phyloP scores from a whole-genome alignment of 805 yeast species.

The Myxozyma lipomycoides region DNA sequence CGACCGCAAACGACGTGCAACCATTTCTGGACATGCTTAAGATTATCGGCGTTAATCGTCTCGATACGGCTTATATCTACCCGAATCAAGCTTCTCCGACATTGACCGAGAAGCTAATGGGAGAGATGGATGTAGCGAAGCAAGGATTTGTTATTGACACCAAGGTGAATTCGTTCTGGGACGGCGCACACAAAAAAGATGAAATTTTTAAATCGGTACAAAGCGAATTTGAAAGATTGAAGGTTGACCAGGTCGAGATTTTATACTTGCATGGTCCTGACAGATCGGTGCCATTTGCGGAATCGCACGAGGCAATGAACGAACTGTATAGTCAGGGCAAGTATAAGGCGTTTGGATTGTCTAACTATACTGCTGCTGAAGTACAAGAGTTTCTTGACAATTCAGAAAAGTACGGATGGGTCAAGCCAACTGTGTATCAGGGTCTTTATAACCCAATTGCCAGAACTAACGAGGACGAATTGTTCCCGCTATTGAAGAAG shows the following conservation, averaged over 20 bases:
- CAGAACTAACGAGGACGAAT: slow-evolving; percentile 29
- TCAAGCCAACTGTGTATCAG: slow-evolving; percentile 34
- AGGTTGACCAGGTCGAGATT: slow-evolving; percentile 18
- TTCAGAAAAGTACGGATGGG: slow-evolving; percentile 30
- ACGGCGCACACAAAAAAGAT: slow-evolving; percentile 14
- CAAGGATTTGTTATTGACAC: slow-evolving; percentile 21
- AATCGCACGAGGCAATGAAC: slow-evolving; percentile 32
- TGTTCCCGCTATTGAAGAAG: slow-evolving; percentile 31
- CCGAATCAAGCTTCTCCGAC: slow-evolving; percentile 27
- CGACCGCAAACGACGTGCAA: slow-evolving; percentile 17
- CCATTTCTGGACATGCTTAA: slow-evolving; percentile 20
- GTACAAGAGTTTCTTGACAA: slow-evolving; percentile 28
- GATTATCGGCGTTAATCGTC: slow-evolving; percentile 8
- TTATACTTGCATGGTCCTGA: slow-evolving; percentile 30
- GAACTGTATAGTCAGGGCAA: slow-evolving; percentile 31
- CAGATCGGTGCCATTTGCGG: slow-evolving; percentile 30
- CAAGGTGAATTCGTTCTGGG: slow-evolving; percentile 20
- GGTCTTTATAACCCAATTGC: slow-evolving; percentile 35
- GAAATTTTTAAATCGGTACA: slow-evolving; percentile 15
- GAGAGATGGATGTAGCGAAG: slow-evolving; percentile 9
- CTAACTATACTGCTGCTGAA: slow-evolving; percentile 31
- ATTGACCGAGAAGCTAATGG: slow-evolving; percentile 24
- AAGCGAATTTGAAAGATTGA: slow-evolving; percentile 14
- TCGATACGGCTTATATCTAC: slow-evolving; percentile 25
- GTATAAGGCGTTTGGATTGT: slow-evolving; percentile 33